Evolutionary conservation across 208 protist species (phyloP).

Genomic region (Trypanosoma cruzi): DNA sequence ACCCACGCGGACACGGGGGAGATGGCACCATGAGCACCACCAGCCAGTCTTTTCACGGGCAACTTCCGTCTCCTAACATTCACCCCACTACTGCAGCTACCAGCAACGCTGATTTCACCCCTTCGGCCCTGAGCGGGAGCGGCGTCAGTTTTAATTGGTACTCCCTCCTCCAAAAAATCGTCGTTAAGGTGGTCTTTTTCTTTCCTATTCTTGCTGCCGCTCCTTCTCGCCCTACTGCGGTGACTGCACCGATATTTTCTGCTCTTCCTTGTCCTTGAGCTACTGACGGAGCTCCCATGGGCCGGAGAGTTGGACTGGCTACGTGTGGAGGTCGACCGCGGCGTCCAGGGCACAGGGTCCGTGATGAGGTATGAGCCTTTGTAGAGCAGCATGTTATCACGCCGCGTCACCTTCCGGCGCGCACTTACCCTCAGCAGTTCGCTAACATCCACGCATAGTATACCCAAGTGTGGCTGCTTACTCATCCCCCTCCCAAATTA

Average conservation of each 20-base stretch:
- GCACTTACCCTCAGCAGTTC: conserved; percentile 17
- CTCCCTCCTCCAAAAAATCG: neutral
- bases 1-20: neutral
- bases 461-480: conserved; percentile 6
- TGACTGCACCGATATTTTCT: neutral
- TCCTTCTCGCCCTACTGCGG: neutral
- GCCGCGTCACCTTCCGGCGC: conserved; percentile 2
- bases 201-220: neutral
- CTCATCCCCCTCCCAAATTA: neutral
- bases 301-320: neutral
- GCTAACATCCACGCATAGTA: conserved; percentile 31
- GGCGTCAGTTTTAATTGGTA: neutral
- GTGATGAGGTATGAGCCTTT: conserved; percentile 20
- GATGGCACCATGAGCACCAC: neutral
- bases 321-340: neutral
- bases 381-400: conserved; percentile 14
- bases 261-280: neutral
- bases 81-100: neutral
- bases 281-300: neutral
- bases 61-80: neutral
- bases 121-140: neutral
- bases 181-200: neutral
- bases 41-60: neutral
- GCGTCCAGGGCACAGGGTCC: neutral
- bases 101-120: neutral